phyloP scores from a whole-genome alignment of 108 stramenopile genomes.

The Skeletonema tropicum region DNA sequence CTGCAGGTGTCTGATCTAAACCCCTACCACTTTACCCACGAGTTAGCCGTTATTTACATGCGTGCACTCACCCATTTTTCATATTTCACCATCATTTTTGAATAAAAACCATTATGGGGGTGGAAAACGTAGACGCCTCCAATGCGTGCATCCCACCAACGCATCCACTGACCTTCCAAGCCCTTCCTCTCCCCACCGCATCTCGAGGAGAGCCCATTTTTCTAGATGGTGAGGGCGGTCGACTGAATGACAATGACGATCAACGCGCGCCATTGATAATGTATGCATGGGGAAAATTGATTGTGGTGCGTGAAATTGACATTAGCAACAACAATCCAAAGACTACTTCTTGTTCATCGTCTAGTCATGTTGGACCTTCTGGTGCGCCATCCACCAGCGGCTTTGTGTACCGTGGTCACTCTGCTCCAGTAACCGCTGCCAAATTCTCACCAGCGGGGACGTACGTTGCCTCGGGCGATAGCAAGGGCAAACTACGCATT shows the following conservation, averaged over 20 bases:
- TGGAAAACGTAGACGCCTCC: constrained; percentile 61
- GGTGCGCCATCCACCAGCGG: constrained; percentile 39
- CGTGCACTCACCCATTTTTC: no score
- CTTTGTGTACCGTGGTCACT: constrained; percentile 95
- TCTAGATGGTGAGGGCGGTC: constrained; percentile 69
- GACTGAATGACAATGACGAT: constrained; percentile 53
- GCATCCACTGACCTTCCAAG: constrained; percentile 54
- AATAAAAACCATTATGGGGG: constrained; percentile 10
- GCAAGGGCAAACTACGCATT: constrained; percentile 85
- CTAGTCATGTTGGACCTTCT: neutral
- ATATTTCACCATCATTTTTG: no score
- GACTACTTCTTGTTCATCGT: constrained; percentile 8
- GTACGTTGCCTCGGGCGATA: constrained; percentile 90
- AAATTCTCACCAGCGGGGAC: constrained; percentile 86
- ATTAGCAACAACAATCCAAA: neutral
- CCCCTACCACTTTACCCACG: no score
- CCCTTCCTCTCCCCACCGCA: constrained; percentile 69
- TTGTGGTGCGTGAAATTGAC: constrained; percentile 63
- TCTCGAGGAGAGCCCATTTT: constrained; percentile 70
- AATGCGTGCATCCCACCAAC: constrained; percentile 74
- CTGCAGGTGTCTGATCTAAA: no score
- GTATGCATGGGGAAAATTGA: constrained; percentile 61
- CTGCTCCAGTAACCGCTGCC: constrained; percentile 66
- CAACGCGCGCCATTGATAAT: constrained; percentile 50
- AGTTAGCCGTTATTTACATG: no score